Base-by-base conservation (phyloP, 345 rosid species). In the Camelina laxa region DNA sequence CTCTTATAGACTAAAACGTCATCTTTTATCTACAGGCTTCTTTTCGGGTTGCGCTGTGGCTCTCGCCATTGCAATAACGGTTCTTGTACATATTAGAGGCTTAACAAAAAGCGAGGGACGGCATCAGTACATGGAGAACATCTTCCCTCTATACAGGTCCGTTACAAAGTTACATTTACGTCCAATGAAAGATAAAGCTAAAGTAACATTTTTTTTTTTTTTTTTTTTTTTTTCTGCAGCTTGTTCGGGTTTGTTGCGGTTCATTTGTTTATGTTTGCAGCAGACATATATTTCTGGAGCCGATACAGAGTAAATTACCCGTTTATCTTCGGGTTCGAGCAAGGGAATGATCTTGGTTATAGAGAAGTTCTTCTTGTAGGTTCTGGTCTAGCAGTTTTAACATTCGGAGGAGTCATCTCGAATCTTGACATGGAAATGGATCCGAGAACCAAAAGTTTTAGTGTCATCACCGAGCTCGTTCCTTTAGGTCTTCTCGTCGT, bases 401-500 rank as follows among this genome's bases (percentile, higher is more conserved):
- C 89, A 16, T 77, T 92, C 5, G 84, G 67, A 15, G 82, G 86
- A 31, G 84, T 82, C 22, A 79, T 90, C 38, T 87, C 89, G 0
- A 85, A 92, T 80, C 82, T 92, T 48, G 94, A 92, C 70, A 86
- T 92, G 98, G 92, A 92, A 50, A 90, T 92, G 85, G 94, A 92
- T 64, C 86, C 87, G 4, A 78, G 80, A 69, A 90, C 94, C n/a
- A 57, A 79, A 67, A 78, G 82, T 64, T 92, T 81, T 47, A 19
- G 65, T 77, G 84, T 89, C 50, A 9, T 88, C 7, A 90, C 92
- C 5, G 98, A 92, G 75, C 78, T 92, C 2, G 81, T 88, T 50
- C 96, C 98, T 27, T 42, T 92, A 36, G 78, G 47, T 72, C 80
- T 92, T 62, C 83, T 92, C 64, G 16, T 75, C 8, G 98, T 92